Base-by-base conservation (phyloP, 331 rosid species). In the Cydonia oblonga region DNA sequence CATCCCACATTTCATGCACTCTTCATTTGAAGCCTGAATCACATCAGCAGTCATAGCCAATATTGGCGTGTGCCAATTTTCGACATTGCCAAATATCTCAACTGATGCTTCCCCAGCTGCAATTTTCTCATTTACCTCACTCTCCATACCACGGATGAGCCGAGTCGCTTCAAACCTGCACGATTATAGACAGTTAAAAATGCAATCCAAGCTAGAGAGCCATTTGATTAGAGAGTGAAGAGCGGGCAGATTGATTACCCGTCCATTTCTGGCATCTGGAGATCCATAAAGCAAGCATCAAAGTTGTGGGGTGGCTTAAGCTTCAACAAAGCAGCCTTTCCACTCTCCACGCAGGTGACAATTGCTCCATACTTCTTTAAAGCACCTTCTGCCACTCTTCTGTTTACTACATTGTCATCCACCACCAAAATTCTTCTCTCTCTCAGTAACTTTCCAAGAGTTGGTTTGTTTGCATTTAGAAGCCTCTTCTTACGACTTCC, bases 221-320 rank as follows among this genome's bases (percentile, higher is more conserved):
- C 54, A 20, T 49, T 46, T 49, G 54, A 16, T 29, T 5, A 69
- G 53, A 65, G 38, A 40, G 16, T 22, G 57, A 28, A 53, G 63
- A 81, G 53, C 10, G 30, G 25, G 72, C 35, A 67, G 79, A 76
- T 69, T 57, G 70, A 42, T 84, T 91, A 93, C 98, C 98, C 98
- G 16, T 93, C 92, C 97, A 93, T 93, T 85, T 89, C 96, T 24
- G 97, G 98, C 98, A 93, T 93, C 75, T 89, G 98, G 83, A 93
- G 96, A 87, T 93, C 98, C 98, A 93, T 93, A 88, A 93, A 93
- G 82, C 98, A 93, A 52, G 93, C 96, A 75, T 88, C 84, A 51
- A 91, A 89, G 74, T 29, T 67, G 79, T 93, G 98, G 2, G 98
- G 98, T 59, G 87, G 96, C 66, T 84, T 69, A 40, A 93, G 96